Percentiles rank a stretch among this genome's conserved stretches.
phyloP scores from a whole-genome alignment of 2,329 filamentous ascomycete genomes.

The Ambrosiella beaveri region DNA sequence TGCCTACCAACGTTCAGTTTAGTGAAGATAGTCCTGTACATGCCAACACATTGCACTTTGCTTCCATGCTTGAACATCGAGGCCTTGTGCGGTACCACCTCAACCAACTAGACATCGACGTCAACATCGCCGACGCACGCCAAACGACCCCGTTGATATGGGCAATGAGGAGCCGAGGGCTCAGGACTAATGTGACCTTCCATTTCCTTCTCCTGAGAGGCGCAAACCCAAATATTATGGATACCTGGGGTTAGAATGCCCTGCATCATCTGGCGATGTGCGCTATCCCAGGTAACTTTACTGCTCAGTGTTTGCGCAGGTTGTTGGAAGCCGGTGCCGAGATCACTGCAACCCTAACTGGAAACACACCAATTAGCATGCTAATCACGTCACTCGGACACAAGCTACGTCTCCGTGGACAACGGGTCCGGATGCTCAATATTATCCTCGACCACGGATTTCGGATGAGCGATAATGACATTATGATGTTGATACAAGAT shows the following conservation, averaged over 20 bases:
- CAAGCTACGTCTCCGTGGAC: background rate
- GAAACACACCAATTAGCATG: slow-evolving; percentile 1
- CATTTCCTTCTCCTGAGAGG: slow-evolving; percentile 5
- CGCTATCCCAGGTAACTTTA: slow-evolving; percentile 1
- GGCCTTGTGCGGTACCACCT: slow-evolving; percentile 7
- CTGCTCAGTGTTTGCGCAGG: background rate
- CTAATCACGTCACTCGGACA: slow-evolving; percentile 3
- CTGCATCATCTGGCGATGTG: slow-evolving; percentile 3
- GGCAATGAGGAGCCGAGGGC: background rate
- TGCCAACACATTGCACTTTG: slow-evolving; percentile 3
- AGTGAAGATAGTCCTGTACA: background rate
- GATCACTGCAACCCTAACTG: slow-evolving; percentile 1
- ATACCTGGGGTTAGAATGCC: slow-evolving; percentile 5
- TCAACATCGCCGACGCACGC: slow-evolving; percentile 2
- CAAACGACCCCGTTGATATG: slow-evolving; percentile 7
- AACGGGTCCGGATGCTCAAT: slow-evolving; percentile 3
- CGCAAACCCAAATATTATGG: slow-evolving; percentile 5
- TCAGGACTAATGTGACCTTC: slow-evolving; percentile 5
- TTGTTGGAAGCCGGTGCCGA: slow-evolving; percentile 6
- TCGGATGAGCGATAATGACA: background rate
- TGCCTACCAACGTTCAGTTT: slow-evolving; percentile 3
- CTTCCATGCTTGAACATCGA: slow-evolving; percentile 2
- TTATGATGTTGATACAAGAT: background rate
- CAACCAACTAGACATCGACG: slow-evolving; percentile 3
- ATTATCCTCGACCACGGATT: background rate